Evolutionary conservation across 2,329 filamentous ascomycete genomes (phyloP), one percentile per base, ranked within the genome.

Genomic region (Phoma sp.): DNA sequence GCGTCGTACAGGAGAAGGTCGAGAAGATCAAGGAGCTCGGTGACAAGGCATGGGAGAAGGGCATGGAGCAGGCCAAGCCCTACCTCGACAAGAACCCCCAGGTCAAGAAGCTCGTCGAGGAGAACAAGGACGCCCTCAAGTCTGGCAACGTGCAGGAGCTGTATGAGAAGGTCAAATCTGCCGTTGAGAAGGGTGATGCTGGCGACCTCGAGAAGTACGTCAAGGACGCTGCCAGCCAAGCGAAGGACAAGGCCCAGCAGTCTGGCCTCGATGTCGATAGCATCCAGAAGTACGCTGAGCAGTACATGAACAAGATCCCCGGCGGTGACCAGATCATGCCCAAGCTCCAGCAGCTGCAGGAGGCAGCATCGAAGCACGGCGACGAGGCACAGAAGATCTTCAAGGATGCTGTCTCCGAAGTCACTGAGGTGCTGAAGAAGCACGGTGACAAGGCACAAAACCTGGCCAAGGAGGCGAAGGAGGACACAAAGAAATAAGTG

Each of bases 21-120:
- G 77, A 90, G 68, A 80, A 89, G 71, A 67, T 92, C 26, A 81
- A 84, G 75, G 83, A 87, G 73, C 75, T 91, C 2, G 88, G 87
- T 18, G 87, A 92, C 33, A 81, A 91, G 73, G 85, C 86, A 0
- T 92, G 87, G 87, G 80, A 86, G 60, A 88, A 90, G 77, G 87
- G 84, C 0, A 68, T 90, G 39, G 86, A 92, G 74, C 80, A 90
- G 74, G 86, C 85, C 29, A 86, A 89, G 78, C 88, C 89, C 0
- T 84, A 86, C 54, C 81, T 92, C 1, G 88, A 92, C 62, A 91
- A 91, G 81, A 90, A 85, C 74, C 88, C 89, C n/a, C 80, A 90
- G 76, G 76, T 90, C 53, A 92, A 91, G 79, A 80, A 91, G 74
- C 72, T 91, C 0, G 70, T 92, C 1, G 87, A 91, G 77, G 79